These are phyloP conservation scores for Aspergillus texensis DNA, from an alignment of 2,329 filamentous ascomycete species.

Conservation along the genomic window DNA sequence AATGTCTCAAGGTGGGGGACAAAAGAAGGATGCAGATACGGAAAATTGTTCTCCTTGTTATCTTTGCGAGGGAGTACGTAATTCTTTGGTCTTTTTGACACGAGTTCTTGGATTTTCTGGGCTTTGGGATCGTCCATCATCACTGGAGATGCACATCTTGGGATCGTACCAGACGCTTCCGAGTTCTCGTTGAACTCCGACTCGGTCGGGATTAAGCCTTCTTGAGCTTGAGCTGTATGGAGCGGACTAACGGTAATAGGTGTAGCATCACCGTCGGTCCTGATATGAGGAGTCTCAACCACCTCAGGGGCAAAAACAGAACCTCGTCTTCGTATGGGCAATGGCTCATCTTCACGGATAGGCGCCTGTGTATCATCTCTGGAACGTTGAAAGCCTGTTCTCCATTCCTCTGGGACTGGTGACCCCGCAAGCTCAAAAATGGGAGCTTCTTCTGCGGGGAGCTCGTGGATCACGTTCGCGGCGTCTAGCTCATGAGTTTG, in stretches of 20 bases:
- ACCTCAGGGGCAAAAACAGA: slow-evolving; percentile 52
- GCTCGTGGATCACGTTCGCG: slow-evolving; percentile 37
- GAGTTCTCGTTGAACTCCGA: not conserved
- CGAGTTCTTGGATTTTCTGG: slow-evolving; percentile 40
- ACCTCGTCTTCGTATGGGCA: slow-evolving; percentile 39
- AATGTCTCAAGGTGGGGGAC: slow-evolving; percentile 58
- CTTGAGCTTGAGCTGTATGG: not conserved
- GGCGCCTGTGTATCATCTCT: not conserved
- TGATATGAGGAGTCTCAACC: slow-evolving; percentile 25
- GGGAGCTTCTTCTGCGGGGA: slow-evolving; percentile 31
- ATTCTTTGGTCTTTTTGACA: slow-evolving; percentile 41
- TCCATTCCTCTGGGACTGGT: slow-evolving; percentile 19
- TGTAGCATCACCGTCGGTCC: not conserved
- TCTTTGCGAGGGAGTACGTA: slow-evolving; percentile 31
- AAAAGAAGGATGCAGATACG: slow-evolving; percentile 57
- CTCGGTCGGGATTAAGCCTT: not conserved
- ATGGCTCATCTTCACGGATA: slow-evolving; percentile 34
- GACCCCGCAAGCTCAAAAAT: slow-evolving; percentile 46
- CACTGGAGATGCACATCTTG: slow-evolving; percentile 23
- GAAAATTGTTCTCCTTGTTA: slow-evolving; percentile 30
- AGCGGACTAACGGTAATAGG: not conserved
- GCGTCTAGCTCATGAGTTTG: slow-evolving; percentile 33
- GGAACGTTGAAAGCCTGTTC: not conserved
- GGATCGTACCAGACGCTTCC: slow-evolving; percentile 12
- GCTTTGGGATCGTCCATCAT: slow-evolving; percentile 29